Conservation (phyloP, 164 flowering plant genomes). For the Vitis amurensis region DNA sequence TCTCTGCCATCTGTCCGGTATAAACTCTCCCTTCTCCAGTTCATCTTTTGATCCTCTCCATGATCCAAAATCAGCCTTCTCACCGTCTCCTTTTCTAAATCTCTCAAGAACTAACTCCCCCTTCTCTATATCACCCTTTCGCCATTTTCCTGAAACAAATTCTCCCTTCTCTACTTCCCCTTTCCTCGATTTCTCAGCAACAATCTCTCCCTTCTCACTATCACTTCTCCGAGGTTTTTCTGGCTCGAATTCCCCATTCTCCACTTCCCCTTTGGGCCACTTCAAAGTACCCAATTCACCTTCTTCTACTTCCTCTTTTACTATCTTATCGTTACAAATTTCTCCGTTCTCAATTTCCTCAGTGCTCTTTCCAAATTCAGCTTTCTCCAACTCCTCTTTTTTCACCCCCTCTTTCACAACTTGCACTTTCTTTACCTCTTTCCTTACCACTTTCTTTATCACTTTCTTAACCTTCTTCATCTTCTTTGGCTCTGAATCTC, state of each 20-base stretch:
- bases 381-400: slow-evolving; percentile 23
- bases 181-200: slow-evolving; percentile 34
- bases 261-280: slow-evolving; percentile 36
- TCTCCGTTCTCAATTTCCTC: slow-evolving; percentile 33
- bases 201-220: slow-evolving; percentile 51
- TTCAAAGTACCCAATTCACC: slow-evolving; percentile 66
- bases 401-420: slow-evolving; percentile 19
- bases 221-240: slow-evolving; percentile 42
- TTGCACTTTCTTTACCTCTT: slow-evolving; percentile 50
- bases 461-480: slow-evolving; percentile 33
- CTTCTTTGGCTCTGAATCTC: slow-evolving; percentile 29
- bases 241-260: slow-evolving; percentile 55
- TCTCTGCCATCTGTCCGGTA: slow-evolving; percentile 59
- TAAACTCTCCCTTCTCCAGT: slow-evolving; percentile 68
- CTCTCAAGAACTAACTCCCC: slow-evolving; percentile 35
- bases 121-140: slow-evolving; percentile 34
- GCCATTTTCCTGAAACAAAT: slow-evolving; percentile 25
- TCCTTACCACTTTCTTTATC: slow-evolving; percentile 16
- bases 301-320: slow-evolving; percentile 69
- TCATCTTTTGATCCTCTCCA: slow-evolving; percentile 48
- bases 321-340: slow-evolving; percentile 18
- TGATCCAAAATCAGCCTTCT: slow-evolving; percentile 27
- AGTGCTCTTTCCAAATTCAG: slow-evolving; percentile 24
- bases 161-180: slow-evolving; percentile 32
- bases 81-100: slow-evolving; percentile 36